A percentile compares a stretch with the other conserved stretches of the same genome.
Evolutionary conservation across 106 monocot genomes (phyloP).

Genomic region (Dendrobium chrysotoxum): DNA sequence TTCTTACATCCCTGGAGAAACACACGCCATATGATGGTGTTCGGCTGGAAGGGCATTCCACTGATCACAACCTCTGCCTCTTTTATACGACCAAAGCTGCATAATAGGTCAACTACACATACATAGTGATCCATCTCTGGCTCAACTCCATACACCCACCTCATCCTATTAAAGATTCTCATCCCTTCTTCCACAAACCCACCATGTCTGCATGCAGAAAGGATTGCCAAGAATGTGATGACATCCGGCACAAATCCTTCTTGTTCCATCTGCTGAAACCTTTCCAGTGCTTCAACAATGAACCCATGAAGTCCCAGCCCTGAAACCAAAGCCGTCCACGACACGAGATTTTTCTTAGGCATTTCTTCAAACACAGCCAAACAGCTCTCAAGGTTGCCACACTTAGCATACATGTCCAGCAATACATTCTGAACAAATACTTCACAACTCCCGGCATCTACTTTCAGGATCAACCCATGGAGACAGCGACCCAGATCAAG

Average conservation of each 20-base stretch:
- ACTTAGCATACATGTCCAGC: constrained; percentile 82
- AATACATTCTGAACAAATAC: constrained; percentile 61
- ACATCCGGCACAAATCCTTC: constrained; percentile 50
- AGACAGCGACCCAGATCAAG: constrained; percentile 39
- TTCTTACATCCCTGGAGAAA: constrained; percentile 70
- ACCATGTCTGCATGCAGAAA: constrained; percentile 72
- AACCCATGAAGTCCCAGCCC: constrained; percentile 61
- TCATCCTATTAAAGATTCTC: constrained; percentile 49
- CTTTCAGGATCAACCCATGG: constrained; percentile 65
- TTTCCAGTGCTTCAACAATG: constrained; percentile 35
- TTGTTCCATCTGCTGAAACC: constrained; percentile 48
- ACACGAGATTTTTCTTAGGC: constrained; percentile 50
- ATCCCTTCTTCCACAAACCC: constrained; percentile 64
- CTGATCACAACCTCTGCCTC: constrained; percentile 63
- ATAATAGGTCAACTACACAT: constrained; percentile 58
- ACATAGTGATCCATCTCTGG: constrained; percentile 70
- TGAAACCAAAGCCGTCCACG: constrained; percentile 69
- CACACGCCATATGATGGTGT: constrained; percentile 45
- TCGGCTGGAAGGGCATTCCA: constrained; percentile 66
- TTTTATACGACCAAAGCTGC: constrained; percentile 46
- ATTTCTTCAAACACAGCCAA: constrained; percentile 54
- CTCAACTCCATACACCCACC: constrained; percentile 30
- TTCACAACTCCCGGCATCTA: constrained; percentile 26
- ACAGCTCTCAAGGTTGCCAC: constrained; percentile 54
- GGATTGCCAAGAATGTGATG: constrained; percentile 45